These are phyloP conservation scores for Dalbergia oliveri DNA, from an alignment of 306 rosid species.

Conservation along the genomic window DNA sequence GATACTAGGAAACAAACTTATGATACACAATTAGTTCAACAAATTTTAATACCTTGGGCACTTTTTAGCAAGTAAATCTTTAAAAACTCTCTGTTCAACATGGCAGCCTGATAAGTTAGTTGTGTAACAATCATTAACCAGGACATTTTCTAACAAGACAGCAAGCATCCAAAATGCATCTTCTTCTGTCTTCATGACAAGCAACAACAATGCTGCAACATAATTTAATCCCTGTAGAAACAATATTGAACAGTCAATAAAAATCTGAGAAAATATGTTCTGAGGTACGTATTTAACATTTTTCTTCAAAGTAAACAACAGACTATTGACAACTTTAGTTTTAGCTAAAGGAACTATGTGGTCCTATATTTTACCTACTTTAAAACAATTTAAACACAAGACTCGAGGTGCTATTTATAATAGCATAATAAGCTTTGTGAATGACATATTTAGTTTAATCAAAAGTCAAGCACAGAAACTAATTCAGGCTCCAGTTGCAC, in stretches of 20 bases:
- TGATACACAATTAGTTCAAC: slow-evolving; percentile 11
- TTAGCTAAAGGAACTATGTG: slow-evolving; percentile 12
- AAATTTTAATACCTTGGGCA: slow-evolving; percentile 78
- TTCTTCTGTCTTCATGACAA: slow-evolving; percentile 98
- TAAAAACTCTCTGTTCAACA: slow-evolving; percentile 97
- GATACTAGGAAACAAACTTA: slow-evolving; percentile 37
- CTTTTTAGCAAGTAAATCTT: slow-evolving; percentile 82
- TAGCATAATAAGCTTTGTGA: not conserved
- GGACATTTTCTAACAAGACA: slow-evolving; percentile 90
- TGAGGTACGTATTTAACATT: slow-evolving; percentile 22
- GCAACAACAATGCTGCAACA: slow-evolving; percentile 93
- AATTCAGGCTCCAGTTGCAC: not conserved
- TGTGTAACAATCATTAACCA: slow-evolving; percentile 95
- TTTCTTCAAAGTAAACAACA: slow-evolving; percentile 16
- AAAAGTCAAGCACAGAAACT: slow-evolving; percentile 8
- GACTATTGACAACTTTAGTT: not conserved
- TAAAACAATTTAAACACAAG: not conserved
- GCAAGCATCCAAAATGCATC: slow-evolving; percentile 99
- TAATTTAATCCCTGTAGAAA: slow-evolving; percentile 91
- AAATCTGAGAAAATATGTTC: slow-evolving; percentile 31
- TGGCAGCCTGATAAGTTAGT: slow-evolving; percentile 97
- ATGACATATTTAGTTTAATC: not conserved
- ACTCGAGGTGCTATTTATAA: not conserved
- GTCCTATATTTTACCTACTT: not conserved
- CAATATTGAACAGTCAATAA: slow-evolving; percentile 33